Evolutionary conservation across 2,329 filamentous ascomycete genomes (phyloP).

Genomic region (Aspergillus nomiae): DNA sequence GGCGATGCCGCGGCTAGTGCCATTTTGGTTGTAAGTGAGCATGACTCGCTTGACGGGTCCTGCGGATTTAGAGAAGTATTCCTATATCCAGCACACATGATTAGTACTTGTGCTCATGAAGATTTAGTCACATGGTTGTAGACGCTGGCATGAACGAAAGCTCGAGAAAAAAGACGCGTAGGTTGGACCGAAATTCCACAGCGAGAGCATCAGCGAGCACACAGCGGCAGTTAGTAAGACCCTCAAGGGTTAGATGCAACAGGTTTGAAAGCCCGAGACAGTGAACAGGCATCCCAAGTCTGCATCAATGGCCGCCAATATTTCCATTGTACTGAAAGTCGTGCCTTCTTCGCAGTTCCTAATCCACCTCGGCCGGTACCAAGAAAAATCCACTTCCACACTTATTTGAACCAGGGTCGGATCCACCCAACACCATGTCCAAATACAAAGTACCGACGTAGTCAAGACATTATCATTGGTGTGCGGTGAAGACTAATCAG

Average conservation of each 20-base stretch:
- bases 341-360: background rate
- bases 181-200: slow-evolving; percentile 27
- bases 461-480: background rate
- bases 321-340: background rate
- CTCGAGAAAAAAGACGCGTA: slow-evolving; percentile 23
- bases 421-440: slow-evolving; percentile 5
- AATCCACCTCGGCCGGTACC: background rate
- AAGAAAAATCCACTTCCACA: background rate
- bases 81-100: slow-evolving; percentile 65
- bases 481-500: background rate
- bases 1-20: slow-evolving; percentile 87
- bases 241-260: slow-evolving; percentile 10
- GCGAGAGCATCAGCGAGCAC: slow-evolving; percentile 60
- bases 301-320: background rate
- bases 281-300: background rate
- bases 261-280: background rate
- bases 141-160: slow-evolving; percentile 27
- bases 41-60: slow-evolving; percentile 89
- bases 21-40: slow-evolving; percentile 89
- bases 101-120: slow-evolving; percentile 46
- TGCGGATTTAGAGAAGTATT: slow-evolving; percentile 89
- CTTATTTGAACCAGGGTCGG: background rate
- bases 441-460: background rate
- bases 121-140: slow-evolving; percentile 19
- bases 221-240: slow-evolving; percentile 52